Evolutionary conservation across 2,329 filamentous ascomycete genomes (phyloP).

Genomic region (Aspergillus candidus): DNA sequence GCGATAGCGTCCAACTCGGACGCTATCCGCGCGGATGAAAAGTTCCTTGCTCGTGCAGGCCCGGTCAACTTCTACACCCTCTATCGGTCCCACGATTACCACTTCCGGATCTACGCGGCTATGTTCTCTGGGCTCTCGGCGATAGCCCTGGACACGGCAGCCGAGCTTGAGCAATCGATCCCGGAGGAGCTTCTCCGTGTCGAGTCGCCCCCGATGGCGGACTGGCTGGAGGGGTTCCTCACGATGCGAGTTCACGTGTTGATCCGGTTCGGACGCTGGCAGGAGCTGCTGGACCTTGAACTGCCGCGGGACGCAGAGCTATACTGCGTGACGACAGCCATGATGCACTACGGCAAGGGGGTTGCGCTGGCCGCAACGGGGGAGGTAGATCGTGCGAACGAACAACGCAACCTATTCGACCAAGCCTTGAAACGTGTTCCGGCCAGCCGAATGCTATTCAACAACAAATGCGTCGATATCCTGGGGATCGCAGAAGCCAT

Average conservation of each 20-base stretch:
- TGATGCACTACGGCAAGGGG: conserved; percentile 62
- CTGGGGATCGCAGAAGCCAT: conserved; percentile 57
- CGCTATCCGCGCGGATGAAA: conserved; percentile 63
- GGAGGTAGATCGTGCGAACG: conserved; percentile 49
- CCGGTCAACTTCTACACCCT: conserved; percentile 67
- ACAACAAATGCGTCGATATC: conserved; percentile 60
- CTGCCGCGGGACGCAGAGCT: conserved; percentile 55
- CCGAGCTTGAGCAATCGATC: conserved; percentile 55
- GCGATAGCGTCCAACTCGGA: conserved; percentile 62
- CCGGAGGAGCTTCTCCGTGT: conserved; percentile 59
- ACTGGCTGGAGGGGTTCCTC: conserved; percentile 69
- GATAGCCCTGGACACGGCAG: conserved; percentile 57
- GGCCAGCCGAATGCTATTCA: conserved; percentile 58
- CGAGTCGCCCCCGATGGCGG: conserved; percentile 66
- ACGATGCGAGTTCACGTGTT: conserved; percentile 63
- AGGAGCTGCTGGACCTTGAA: conserved; percentile 53
- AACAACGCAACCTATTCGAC: conserved; percentile 48
- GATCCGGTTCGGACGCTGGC: conserved; percentile 68
- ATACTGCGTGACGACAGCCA: conserved; percentile 64
- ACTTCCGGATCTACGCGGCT: conserved; percentile 69
- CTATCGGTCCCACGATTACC: conserved; percentile 68
- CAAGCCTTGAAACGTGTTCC: conserved; percentile 50
- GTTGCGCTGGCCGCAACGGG: conserved; percentile 59
- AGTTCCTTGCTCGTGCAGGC: conserved; percentile 55
- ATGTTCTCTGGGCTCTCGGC: conserved; percentile 66